Percentiles rank a stretch among this genome's conserved stretches.
phyloP scores from a whole-genome alignment of 257 asterid genomes.

The Cynanchum wilfordii region DNA sequence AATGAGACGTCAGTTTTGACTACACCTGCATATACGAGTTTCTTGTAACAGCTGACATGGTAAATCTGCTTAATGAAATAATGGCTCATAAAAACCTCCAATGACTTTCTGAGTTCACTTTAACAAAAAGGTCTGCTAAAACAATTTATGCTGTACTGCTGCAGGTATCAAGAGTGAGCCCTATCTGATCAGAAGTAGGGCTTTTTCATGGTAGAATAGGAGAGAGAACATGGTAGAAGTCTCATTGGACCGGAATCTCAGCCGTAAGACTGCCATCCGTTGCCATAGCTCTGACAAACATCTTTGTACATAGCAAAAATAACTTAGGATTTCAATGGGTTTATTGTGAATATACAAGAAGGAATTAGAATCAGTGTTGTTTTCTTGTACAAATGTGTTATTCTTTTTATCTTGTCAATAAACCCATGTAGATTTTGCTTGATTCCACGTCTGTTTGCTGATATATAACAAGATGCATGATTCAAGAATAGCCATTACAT shows the following conservation, averaged over 20 bases:
- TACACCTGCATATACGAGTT: not conserved
- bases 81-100: not conserved
- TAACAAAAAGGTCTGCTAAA: not conserved
- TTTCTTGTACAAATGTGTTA: slow-evolving; percentile 5
- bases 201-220: not conserved
- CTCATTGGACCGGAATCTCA: slow-evolving; percentile 11
- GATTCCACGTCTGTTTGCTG: not conserved
- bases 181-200: slow-evolving; percentile 33
- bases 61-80: not conserved
- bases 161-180: slow-evolving; percentile 89
- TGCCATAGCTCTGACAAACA: slow-evolving; percentile 7
- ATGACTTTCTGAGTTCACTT: not conserved
- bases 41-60: not conserved
- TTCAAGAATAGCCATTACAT: no score
- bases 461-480: not conserved
- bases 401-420: not conserved
- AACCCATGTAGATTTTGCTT: not conserved
- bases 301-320: slow-evolving; percentile 11
- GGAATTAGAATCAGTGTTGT: not conserved
- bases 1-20: not conserved
- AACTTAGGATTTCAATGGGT: not conserved
- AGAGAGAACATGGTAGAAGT: slow-evolving; percentile 9
- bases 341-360: slow-evolving; percentile 7
- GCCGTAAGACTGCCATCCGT: slow-evolving; percentile 21
- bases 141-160: slow-evolving; percentile 27